phyloP scores from a whole-genome alignment of 2,329 filamentous ascomycete genomes.

The Chaetoscypha palmicola region DNA sequence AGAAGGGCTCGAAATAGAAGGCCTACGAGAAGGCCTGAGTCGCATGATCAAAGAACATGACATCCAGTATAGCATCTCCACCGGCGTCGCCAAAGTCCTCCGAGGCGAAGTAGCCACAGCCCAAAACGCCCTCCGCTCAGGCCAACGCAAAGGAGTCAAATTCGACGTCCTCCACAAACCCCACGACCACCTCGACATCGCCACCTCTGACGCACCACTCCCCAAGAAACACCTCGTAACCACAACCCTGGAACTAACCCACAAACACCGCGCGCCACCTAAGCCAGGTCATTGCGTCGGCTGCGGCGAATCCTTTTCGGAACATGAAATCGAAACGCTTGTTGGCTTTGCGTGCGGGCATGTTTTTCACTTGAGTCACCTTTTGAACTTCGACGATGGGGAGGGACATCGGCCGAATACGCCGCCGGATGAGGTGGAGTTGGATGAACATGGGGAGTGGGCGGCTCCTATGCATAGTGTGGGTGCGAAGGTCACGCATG shows the following conservation, averaged over 20 bases:
- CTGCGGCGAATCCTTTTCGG: slow-evolving; percentile 49
- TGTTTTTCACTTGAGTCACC: slow-evolving; percentile 69
- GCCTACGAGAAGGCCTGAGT: slow-evolving; percentile 77
- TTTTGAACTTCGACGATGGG: slow-evolving; percentile 43
- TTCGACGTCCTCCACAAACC: slow-evolving; percentile 63
- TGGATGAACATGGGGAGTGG: slow-evolving; percentile 39
- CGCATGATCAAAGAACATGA: slow-evolving; percentile 95
- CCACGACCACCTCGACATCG: slow-evolving; percentile 38
- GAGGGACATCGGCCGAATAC: slow-evolving; percentile 33
- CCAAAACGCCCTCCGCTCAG: slow-evolving; percentile 72
- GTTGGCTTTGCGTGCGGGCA: slow-evolving; percentile 78
- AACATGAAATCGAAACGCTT: slow-evolving; percentile 62
- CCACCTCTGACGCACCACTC: slow-evolving; percentile 35
- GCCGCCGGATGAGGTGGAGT: slow-evolving; percentile 29
- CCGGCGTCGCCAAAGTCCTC: slow-evolving; percentile 80
- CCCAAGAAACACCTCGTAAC: slow-evolving; percentile 5
- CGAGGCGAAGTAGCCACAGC: slow-evolving; percentile 79
- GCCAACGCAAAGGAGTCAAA: slow-evolving; percentile 79
- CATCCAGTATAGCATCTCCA: slow-evolving; percentile 86
- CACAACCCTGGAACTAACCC: slow-evolving; percentile 11
- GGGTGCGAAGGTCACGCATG: slow-evolving; percentile 81
- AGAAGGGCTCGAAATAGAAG: slow-evolving; percentile 86
- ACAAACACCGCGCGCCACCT: slow-evolving; percentile 17
- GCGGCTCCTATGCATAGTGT: slow-evolving; percentile 54
- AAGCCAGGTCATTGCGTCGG: slow-evolving; percentile 52